A percentile compares a stretch with the other conserved stretches of the same genome.
phyloP scores from a whole-genome alignment of 2,329 filamentous ascomycete genomes.

The Epichloe brachyelytri region DNA sequence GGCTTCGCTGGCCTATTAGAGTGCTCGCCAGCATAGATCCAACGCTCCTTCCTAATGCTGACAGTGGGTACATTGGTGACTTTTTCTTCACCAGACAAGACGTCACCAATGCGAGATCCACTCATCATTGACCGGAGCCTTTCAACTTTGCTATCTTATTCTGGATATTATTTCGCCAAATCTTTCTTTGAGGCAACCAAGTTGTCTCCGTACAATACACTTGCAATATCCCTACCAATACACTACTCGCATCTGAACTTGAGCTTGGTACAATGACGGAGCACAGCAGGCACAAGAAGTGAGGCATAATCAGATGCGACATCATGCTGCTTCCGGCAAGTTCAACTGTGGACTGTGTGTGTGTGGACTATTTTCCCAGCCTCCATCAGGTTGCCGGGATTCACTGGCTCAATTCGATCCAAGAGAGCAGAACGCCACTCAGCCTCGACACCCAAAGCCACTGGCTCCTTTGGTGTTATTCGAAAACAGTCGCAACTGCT shows the following conservation, averaged over 20 bases:
- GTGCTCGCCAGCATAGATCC: not conserved
- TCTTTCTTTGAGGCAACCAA: not conserved
- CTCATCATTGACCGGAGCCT: not conserved
- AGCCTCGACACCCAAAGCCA: not conserved
- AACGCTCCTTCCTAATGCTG: not conserved
- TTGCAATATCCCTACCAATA: too few relatives aligned
- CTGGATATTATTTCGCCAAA: not conserved
- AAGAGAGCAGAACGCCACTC: not conserved
- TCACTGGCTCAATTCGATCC: not conserved
- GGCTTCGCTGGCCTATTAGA: too few relatives aligned
- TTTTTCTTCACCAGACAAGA: not conserved
- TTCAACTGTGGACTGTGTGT: not conserved
- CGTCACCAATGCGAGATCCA: not conserved
- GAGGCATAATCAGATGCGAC: slow-evolving; percentile 2
- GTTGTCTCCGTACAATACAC: not conserved
- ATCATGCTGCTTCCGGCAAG: not conserved
- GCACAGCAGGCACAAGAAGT: not conserved
- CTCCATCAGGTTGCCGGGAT: not conserved
- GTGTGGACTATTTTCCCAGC: not conserved
- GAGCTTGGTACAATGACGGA: not conserved
- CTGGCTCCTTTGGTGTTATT: not conserved
- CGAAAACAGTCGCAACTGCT: not conserved
- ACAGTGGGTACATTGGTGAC: not conserved
- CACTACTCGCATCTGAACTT: too few relatives aligned
- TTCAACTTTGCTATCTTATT: not conserved